phyloP scores from a whole-genome alignment of 805 yeast species.

The Kodamaea jinghongensis region DNA sequence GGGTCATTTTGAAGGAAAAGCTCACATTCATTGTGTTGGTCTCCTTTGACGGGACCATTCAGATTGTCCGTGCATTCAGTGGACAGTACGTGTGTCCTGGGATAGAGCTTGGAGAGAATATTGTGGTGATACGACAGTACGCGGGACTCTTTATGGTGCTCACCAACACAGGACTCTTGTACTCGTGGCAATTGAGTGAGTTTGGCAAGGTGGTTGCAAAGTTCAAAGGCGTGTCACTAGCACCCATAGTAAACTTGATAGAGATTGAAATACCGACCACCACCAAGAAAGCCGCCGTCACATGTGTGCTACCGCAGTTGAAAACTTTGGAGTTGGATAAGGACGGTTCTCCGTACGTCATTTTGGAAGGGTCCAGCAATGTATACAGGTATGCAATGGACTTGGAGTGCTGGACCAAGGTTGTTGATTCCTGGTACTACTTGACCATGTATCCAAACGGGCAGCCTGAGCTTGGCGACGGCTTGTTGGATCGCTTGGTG shows the following conservation, averaged over 20 bases:
- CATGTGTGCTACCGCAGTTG: conserved; percentile 8
- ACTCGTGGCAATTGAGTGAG: conserved; percentile 47
- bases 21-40: conserved; percentile 50
- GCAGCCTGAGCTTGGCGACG: neutral
- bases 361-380: conserved; percentile 31
- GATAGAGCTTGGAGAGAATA: conserved; percentile 50
- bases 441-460: conserved; percentile 11
- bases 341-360: conserved; percentile 43
- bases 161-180: conserved; percentile 50
- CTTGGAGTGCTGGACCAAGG: conserved; percentile 46
- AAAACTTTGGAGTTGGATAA: conserved; percentile 29
- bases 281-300: conserved; percentile 1
- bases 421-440: conserved; percentile 46
- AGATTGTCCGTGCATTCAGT: conserved; percentile 39
- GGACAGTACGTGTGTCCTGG: conserved; percentile 49
- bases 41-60: conserved; percentile 57
- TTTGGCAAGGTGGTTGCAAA: conserved; percentile 23
- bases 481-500: conserved; percentile 7
- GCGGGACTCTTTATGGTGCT: conserved; percentile 39
- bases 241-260: conserved; percentile 47
- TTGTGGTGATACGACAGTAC: conserved; percentile 36
- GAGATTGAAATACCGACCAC: conserved; percentile 9
- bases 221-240: conserved; percentile 46
- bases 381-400: conserved; percentile 43
- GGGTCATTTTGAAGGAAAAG: conserved; percentile 29